These are phyloP conservation scores for Poterioochromonas sp. DNA, from an alignment of 352 stramenopile species.

Conservation along the genomic window DNA sequence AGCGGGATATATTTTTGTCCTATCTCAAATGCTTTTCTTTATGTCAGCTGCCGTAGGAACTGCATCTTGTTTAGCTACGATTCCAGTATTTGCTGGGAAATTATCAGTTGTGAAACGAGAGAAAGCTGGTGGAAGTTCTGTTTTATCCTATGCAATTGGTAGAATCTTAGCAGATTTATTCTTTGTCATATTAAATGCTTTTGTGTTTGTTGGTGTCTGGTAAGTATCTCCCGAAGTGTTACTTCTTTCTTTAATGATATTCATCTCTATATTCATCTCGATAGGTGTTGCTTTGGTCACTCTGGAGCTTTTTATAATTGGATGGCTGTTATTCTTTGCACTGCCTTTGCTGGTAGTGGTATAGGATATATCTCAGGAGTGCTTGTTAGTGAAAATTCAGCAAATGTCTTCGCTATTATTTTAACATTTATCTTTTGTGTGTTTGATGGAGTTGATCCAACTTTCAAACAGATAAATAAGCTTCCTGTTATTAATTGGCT, in stretches of 20 bases:
- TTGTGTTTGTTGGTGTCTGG: slow-evolving; percentile 7
- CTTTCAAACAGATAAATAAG: neutral
- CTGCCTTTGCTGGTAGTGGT: neutral
- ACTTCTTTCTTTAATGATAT: neutral
- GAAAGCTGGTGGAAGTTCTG: neutral
- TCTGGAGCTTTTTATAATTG: neutral
- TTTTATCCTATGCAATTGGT: neutral
- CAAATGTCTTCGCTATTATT: neutral
- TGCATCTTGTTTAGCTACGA: neutral
- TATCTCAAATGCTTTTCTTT: neutral
- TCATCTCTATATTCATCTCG: neutral
- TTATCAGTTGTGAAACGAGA: neutral
- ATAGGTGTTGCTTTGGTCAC: neutral
- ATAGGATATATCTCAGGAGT: neutral
- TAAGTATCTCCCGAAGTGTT: neutral
- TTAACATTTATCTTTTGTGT: neutral
- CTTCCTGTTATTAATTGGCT: neutral
- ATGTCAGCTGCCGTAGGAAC: neutral
- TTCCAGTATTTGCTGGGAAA: neutral
- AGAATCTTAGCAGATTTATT: neutral
- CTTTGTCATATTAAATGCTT: neutral
- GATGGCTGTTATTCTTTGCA: neutral
- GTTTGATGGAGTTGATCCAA: slow-evolving; percentile 5
- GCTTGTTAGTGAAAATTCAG: neutral
- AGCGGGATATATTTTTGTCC: neutral